Conservation (phyloP, 1,284 basidiomycete genomes). For the Melampsora americana region DNA sequence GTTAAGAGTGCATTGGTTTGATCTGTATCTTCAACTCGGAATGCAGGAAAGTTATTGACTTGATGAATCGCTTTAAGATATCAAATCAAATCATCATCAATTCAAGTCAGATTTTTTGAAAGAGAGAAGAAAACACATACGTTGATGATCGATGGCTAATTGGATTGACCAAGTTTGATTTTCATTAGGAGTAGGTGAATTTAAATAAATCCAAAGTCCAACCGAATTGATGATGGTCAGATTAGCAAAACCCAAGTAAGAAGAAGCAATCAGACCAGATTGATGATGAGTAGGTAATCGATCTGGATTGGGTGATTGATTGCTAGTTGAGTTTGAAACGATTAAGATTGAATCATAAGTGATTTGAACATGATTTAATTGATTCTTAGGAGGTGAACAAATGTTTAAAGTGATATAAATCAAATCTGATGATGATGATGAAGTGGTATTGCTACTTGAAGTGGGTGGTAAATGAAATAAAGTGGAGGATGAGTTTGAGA, state of each 20-base stretch:
- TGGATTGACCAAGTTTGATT: slow-evolving; percentile 11
- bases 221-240: slow-evolving; percentile 25
- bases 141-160: slow-evolving; percentile 6
- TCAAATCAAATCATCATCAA: not conserved
- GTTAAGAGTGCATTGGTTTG: slow-evolving; percentile 20
- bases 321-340: slow-evolving; percentile 30
- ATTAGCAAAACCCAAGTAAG: slow-evolving; percentile 8
- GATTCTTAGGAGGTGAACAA: not conserved
- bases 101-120: not conserved
- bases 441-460: too few species aligned
- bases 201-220: slow-evolving; percentile 18
- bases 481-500: too few species aligned
- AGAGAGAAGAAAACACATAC: slow-evolving; percentile 1
- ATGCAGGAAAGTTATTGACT: slow-evolving; percentile 17
- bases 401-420: slow-evolving; percentile 14
- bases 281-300: not conserved
- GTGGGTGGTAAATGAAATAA: too few species aligned
- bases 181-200: not conserved
- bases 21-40: slow-evolving; percentile 29
- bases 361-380: not conserved
- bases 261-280: not conserved
- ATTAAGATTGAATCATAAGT: slow-evolving; percentile 19
- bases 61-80: not conserved
- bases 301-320: slow-evolving; percentile 2
- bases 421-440: not conserved